Conservation (phyloP, 441 rosid genomes). For the Mallotus japonicus region DNA sequence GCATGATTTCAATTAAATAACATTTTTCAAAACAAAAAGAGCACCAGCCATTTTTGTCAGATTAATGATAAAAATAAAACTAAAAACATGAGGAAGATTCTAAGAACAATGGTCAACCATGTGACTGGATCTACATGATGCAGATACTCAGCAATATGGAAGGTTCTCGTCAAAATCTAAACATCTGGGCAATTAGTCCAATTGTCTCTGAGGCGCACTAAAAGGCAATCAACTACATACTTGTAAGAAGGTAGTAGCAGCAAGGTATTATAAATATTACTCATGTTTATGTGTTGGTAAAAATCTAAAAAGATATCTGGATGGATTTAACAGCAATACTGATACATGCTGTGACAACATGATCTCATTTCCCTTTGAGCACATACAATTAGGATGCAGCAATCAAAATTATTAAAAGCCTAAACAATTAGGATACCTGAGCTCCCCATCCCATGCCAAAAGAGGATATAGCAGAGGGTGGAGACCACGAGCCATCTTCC, state of each 20-base stretch:
- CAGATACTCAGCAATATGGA: background rate
- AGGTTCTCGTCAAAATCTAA: background rate
- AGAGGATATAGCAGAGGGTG: constrained; percentile 90
- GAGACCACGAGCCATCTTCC: constrained; percentile 94
- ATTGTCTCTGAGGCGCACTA: background rate
- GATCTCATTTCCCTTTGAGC: background rate
- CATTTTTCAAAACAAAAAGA: background rate
- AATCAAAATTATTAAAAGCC: background rate
- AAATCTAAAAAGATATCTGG: background rate
- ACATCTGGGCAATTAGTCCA: background rate
- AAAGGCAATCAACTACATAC: background rate
- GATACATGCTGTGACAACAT: background rate
- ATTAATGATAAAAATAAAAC: background rate
- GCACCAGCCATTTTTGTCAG: background rate
- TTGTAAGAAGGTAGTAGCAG: background rate
- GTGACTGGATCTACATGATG: background rate
- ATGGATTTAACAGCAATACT: background rate
- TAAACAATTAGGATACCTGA: constrained; percentile 47
- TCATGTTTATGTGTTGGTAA: background rate
- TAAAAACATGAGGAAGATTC: background rate
- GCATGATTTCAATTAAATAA: background rate
- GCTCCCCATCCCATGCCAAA: constrained; percentile 98
- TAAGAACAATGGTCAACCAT: background rate
- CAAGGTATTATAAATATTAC: background rate
- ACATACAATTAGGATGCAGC: background rate